Percentiles rank a stretch among this genome's conserved stretches.
Conservation (phyloP, 2,329 filamentous ascomycete genomes). For the Phaeosphaeria sp. region DNA sequence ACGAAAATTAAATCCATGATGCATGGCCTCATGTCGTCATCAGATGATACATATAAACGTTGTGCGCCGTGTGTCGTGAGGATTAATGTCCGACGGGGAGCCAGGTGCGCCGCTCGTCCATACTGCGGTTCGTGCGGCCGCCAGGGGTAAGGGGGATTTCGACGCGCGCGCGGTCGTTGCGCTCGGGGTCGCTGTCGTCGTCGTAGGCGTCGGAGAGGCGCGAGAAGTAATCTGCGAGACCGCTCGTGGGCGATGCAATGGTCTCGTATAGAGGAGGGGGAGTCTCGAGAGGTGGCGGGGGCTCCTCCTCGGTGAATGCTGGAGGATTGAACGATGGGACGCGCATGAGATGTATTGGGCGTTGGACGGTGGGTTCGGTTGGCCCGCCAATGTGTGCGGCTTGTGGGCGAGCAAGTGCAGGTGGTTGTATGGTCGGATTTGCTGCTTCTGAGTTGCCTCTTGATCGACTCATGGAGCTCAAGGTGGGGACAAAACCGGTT, state of each 20-base stretch:
- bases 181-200: slow-evolving; percentile 65
- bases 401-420: slow-evolving; percentile 59
- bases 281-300: slow-evolving; percentile 76
- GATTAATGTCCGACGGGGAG: slow-evolving; percentile 50
- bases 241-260: slow-evolving; percentile 74
- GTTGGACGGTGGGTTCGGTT: slow-evolving; percentile 56
- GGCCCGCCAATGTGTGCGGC: slow-evolving; percentile 55
- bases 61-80: not conserved
- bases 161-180: slow-evolving; percentile 49
- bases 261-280: slow-evolving; percentile 86
- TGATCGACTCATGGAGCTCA: slow-evolving; percentile 61
- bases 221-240: slow-evolving; percentile 85
- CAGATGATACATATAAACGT: slow-evolving; percentile 23
- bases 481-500: slow-evolving; percentile 61
- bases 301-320: slow-evolving; percentile 80
- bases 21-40: slow-evolving; percentile 29
- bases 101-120: slow-evolving; percentile 69
- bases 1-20: slow-evolving; percentile 14
- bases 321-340: slow-evolving; percentile 88
- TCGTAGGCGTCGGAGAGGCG: slow-evolving; percentile 71
- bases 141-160: slow-evolving; percentile 70
- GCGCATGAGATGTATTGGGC: slow-evolving; percentile 85
- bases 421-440: slow-evolving; percentile 13
- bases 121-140: slow-evolving; percentile 66
- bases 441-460: slow-evolving; percentile 32